A percentile compares a stretch with the other conserved stretches of the same genome.
These are phyloP conservation scores for Hymenoscyphus repandus DNA, from an alignment of 2,329 filamentous ascomycete species.

Conservation along the genomic window DNA sequence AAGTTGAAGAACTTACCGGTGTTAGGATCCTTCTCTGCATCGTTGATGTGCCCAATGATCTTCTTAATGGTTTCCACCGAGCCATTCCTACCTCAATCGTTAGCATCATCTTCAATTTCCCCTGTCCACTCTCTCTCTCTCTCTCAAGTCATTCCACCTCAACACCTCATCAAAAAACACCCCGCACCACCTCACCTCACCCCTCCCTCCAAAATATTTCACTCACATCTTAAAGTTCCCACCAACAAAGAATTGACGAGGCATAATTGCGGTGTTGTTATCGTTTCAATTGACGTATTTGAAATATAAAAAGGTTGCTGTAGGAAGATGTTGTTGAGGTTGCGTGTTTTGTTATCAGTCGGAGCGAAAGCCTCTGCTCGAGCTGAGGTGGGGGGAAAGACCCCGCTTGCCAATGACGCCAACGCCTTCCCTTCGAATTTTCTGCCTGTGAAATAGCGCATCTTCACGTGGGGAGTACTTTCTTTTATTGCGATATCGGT, in stretches of 20 bases:
- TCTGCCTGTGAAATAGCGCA: too few species aligned
- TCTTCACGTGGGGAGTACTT: too few species aligned
- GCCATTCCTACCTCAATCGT: constrained; percentile 70
- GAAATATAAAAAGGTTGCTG: neutral
- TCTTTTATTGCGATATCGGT: too few species aligned
- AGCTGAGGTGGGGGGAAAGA: neutral
- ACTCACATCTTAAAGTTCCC: constrained; percentile 99
- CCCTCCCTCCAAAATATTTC: constrained; percentile 5
- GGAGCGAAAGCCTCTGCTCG: neutral
- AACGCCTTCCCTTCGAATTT: too few species aligned
- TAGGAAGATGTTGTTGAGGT: neutral
- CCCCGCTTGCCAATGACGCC: neutral
- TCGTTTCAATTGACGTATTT: neutral
- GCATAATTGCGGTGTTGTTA: constrained; percentile 48
- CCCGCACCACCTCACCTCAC: constrained; percentile 5
- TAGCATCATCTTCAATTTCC: constrained; percentile 8
- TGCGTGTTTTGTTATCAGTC: neutral
- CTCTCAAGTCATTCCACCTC: neutral
- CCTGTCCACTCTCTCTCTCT: neutral
- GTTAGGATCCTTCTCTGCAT: constrained; percentile 72
- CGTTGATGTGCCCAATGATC: constrained; percentile 86
- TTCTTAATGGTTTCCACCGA: constrained; percentile 81
- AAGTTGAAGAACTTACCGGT: constrained; percentile 50
- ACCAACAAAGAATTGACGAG: constrained; percentile 94
- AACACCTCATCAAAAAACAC: neutral